A percentile compares a stretch with the other conserved stretches of the same genome.
Evolutionary conservation across 2,329 filamentous ascomycete species (phyloP).

Genomic region (Trichophyton rubrum): DNA sequence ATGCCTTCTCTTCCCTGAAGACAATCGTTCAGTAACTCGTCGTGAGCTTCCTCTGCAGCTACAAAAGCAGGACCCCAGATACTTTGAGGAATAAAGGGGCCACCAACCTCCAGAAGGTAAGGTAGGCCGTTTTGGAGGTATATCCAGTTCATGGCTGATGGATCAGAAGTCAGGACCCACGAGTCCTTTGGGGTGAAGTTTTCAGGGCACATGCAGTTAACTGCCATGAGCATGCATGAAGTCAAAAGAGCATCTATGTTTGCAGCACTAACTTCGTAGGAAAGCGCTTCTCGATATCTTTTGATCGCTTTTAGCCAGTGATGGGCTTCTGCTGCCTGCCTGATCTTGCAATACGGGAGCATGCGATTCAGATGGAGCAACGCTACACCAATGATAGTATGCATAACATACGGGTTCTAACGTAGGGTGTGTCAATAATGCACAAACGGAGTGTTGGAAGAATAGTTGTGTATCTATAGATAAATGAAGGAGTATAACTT

Average conservation of each 20-base stretch:
- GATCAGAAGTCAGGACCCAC: conserved; percentile 20
- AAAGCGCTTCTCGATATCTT: conserved; percentile 19
- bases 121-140: conserved; percentile 20
- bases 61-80: conserved; percentile 20
- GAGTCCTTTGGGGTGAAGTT: conserved; percentile 18
- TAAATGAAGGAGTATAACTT: conserved; percentile 10
- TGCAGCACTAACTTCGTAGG: conserved; percentile 10
- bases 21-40: conserved; percentile 12
- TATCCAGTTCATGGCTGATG: conserved; percentile 21
- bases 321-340: conserved; percentile 17
- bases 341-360: conserved; percentile 12
- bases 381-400: conserved; percentile 21
- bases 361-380: conserved; percentile 20
- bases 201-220: conserved; percentile 18
- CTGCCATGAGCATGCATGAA: conserved; percentile 22
- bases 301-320: conserved; percentile 22
- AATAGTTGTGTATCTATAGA: no score
- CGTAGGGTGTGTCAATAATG: conserved; percentile 13
- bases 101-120: conserved; percentile 15
- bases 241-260: conserved; percentile 21
- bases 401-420: conserved; percentile 22
- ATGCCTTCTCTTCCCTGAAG: conserved; percentile 18
- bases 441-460: background rate
- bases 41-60: conserved; percentile 10
- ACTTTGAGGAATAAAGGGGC: conserved; percentile 12